These are phyloP conservation scores for Mortierella sp. DNA, from an alignment of 371 early-diverging fungal species.

Conservation along the genomic window DNA sequence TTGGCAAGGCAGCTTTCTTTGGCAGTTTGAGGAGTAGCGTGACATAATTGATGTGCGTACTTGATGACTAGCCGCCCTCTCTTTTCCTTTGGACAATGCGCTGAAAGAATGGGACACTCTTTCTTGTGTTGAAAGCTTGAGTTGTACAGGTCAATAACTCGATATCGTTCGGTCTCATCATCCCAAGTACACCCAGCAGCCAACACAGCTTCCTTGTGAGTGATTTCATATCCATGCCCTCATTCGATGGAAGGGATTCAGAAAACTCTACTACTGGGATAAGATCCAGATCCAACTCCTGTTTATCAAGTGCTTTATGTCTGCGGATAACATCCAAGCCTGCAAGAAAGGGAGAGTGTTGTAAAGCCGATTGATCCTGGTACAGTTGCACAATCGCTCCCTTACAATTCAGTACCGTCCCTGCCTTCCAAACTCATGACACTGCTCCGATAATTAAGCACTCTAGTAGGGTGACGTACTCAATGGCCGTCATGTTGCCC, in stretches of 20 bases:
- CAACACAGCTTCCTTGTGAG: constrained; percentile 11
- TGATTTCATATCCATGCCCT: neutral
- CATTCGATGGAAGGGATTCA: neutral
- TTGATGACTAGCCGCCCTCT: neutral
- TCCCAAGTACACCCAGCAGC: constrained; percentile 13
- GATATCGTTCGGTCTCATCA: constrained; percentile 14
- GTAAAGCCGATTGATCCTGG: constrained; percentile 4
- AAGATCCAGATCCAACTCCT: no score
- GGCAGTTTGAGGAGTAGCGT: constrained; percentile 1
- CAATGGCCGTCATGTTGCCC: no score
- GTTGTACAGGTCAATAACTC: neutral
- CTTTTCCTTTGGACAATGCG: constrained; percentile 9
- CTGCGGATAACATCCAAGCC: no score
- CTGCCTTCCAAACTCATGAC: neutral
- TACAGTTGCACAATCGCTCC: constrained; percentile 4
- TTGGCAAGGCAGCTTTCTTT: constrained; percentile 1
- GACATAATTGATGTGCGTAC: no score
- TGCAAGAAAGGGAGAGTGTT: neutral
- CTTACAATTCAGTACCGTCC: neutral
- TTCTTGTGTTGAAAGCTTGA: neutral
- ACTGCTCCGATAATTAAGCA: neutral
- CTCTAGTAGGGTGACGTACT: constrained; percentile 4
- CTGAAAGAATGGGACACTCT: constrained; percentile 2
- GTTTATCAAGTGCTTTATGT: no score
- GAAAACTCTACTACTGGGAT: no score